Conservation (phyloP, 192 early-diverging fungal genomes). For the Coemansia erecta region DNA sequence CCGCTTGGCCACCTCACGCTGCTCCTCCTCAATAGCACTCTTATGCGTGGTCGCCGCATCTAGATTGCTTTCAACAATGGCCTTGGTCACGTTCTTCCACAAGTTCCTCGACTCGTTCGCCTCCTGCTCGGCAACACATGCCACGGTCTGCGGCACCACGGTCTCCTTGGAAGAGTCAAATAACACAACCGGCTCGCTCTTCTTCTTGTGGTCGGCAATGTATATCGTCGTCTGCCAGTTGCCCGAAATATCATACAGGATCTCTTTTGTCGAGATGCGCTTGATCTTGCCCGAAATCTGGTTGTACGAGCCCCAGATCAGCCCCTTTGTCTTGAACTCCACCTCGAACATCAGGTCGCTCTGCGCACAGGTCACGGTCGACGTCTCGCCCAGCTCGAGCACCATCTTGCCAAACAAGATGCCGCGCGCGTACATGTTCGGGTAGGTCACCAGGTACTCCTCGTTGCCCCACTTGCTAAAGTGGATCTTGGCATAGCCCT, state of each 20-base stretch:
- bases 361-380: slow-evolving; percentile 67
- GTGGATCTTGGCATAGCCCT: slow-evolving; percentile 58
- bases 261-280: slow-evolving; percentile 68
- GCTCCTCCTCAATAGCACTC: slow-evolving; percentile 66
- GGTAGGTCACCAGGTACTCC: slow-evolving; percentile 78
- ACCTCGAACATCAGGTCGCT: slow-evolving; percentile 77
- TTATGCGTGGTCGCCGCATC: slow-evolving; percentile 71
- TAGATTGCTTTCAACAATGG: slow-evolving; percentile 62
- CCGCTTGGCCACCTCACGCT: slow-evolving; percentile 59
- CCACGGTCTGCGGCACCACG: slow-evolving; percentile 68
- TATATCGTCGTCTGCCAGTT: slow-evolving; percentile 79
- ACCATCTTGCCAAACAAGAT: slow-evolving; percentile 94
- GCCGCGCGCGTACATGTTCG: slow-evolving; percentile 91
- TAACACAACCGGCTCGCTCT: slow-evolving; percentile 56
- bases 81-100: slow-evolving; percentile 75
- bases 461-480: slow-evolving; percentile 55
- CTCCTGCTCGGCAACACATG: slow-evolving; percentile 68
- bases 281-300: slow-evolving; percentile 81
- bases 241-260: slow-evolving; percentile 80
- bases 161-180: slow-evolving; percentile 69
- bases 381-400: slow-evolving; percentile 86
- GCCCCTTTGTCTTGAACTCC: slow-evolving; percentile 88
- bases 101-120: slow-evolving; percentile 78
- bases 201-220: slow-evolving; percentile 26
- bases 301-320: slow-evolving; percentile 67